Conservation (phyloP, 208 protist species). For the Acanthamoeba triangularis region DNA sequence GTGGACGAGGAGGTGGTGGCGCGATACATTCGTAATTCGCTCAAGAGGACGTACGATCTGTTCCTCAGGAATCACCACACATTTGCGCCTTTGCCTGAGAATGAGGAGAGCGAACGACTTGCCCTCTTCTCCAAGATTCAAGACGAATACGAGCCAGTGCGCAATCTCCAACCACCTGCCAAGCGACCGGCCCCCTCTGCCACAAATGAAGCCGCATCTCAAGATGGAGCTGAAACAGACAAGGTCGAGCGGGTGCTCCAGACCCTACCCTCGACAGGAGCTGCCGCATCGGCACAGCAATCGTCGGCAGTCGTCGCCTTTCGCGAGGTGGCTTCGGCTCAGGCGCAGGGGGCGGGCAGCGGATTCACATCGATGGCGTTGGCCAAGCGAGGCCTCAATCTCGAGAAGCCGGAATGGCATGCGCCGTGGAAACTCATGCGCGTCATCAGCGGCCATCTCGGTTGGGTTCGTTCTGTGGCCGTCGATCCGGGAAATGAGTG, state of each 20-base stretch:
- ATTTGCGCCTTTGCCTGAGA: background rate
- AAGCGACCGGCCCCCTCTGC: slow-evolving; percentile 17
- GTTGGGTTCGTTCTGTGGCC: slow-evolving; percentile 97
- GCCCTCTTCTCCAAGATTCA: slow-evolving; percentile 47
- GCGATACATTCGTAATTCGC: slow-evolving; percentile 22
- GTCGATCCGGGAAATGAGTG: slow-evolving; percentile 99
- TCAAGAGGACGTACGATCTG: slow-evolving; percentile 54
- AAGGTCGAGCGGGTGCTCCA: slow-evolving; percentile 33
- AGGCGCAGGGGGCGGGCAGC: background rate
- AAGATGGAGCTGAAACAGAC: background rate
- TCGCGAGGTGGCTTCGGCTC: background rate
- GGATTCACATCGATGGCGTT: slow-evolving; percentile 67
- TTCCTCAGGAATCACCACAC: slow-evolving; percentile 25
- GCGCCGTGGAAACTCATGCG: slow-evolving; percentile 76
- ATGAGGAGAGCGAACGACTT: slow-evolving; percentile 41
- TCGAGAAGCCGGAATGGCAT: slow-evolving; percentile 77
- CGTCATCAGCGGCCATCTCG: slow-evolving; percentile 90
- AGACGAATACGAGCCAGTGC: slow-evolving; percentile 44
- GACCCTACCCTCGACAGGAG: background rate
- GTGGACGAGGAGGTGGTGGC: slow-evolving; percentile 1
- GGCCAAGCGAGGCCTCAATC: slow-evolving; percentile 45
- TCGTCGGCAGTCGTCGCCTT: background rate
- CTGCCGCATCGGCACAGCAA: background rate
- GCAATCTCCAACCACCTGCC: slow-evolving; percentile 17
- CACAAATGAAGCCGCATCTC: background rate